These are phyloP conservation scores for Fusarium sp. DNA, from an alignment of 2,329 filamentous ascomycete genomes.

Conservation along the genomic window DNA sequence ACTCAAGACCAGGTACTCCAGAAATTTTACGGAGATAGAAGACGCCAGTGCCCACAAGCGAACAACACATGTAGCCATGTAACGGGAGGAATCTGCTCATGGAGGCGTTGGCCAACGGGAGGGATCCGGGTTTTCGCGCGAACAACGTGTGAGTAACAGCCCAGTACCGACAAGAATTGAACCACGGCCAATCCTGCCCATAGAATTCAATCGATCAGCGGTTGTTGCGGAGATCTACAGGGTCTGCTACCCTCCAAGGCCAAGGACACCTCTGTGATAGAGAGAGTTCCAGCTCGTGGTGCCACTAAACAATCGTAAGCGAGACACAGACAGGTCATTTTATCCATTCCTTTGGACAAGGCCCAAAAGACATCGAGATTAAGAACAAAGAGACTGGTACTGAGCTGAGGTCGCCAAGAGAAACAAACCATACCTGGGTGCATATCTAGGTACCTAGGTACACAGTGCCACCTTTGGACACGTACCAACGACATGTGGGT, in stretches of 20 bases:
- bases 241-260: neutral
- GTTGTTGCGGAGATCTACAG: slow-evolving; percentile 31
- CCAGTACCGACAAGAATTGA: slow-evolving; percentile 24
- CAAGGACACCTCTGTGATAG: too few species aligned
- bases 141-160: slow-evolving; percentile 38
- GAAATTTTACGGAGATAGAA: slow-evolving; percentile 35
- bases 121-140: slow-evolving; percentile 40
- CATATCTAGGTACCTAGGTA: too few species aligned
- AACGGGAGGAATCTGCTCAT: slow-evolving; percentile 41
- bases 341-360: slow-evolving; percentile 12
- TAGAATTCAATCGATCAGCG: slow-evolving; percentile 7
- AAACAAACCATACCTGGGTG: too few species aligned
- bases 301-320: slow-evolving; percentile 20
- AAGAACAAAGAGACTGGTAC: neutral
- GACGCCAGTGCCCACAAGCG: slow-evolving; percentile 30
- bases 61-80: slow-evolving; percentile 39
- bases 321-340: slow-evolving; percentile 12
- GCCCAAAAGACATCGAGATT: slow-evolving; percentile 6
- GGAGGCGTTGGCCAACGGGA: slow-evolving; percentile 34
- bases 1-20: slow-evolving; percentile 27
- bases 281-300: slow-evolving; percentile 9
- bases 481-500: slow-evolving; percentile 11
- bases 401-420: too few species aligned
- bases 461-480: slow-evolving; percentile 13
- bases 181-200: slow-evolving; percentile 6